Base-by-base conservation (phyloP, 2,329 filamentous ascomycete species). In the Teratosphaeria epicoccoides region DNA sequence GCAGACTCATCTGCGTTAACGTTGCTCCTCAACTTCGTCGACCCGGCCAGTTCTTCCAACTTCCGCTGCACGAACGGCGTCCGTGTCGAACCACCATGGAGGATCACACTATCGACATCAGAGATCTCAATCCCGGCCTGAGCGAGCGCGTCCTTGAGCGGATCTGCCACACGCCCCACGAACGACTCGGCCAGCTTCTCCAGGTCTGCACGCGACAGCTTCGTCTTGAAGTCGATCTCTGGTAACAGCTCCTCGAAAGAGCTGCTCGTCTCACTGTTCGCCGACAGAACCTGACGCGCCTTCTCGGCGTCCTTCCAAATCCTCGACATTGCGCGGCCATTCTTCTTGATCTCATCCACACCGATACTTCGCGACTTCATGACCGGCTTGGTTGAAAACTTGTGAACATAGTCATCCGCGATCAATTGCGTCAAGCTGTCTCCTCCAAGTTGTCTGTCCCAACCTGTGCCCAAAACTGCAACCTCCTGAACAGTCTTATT, bases 401-500 rank as follows among this genome's bases (percentile, higher is more conserved):
- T 80, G 25, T 79, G 72, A 52, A 96, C 74, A 81, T 97, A 95
- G 66, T 97, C 85, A 58, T 95, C 82, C 47, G 95, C 78, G 59
- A 98, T 88, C 55, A 95, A 75, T 52, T 85, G 80, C 69, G 96
- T 98, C 55, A 98, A 77, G 28, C 84, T 77, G 66, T 98, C 91
- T 51, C 93, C 93, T 53, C 93, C 93, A 17, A 98, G 82, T 2
- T 85, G 87, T 63, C 82, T 81, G 65, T 98, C 93, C 87, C 88
- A 98, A 55, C 88, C 88, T 59, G 80, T 80, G 52, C 91, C 90
- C 44, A 96, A 62, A 33, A 95, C 87, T 55, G 88, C 82, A n/a
- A 97, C 85, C 68, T 98, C 93, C 67, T 97, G 93, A 26, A 98
- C 74, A 1, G 89, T 96, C 80, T 97, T 97, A 77, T 96, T 97